Conservation (phyloP, 2,329 filamentous ascomycete species). For the Trichoderma sp. region DNA sequence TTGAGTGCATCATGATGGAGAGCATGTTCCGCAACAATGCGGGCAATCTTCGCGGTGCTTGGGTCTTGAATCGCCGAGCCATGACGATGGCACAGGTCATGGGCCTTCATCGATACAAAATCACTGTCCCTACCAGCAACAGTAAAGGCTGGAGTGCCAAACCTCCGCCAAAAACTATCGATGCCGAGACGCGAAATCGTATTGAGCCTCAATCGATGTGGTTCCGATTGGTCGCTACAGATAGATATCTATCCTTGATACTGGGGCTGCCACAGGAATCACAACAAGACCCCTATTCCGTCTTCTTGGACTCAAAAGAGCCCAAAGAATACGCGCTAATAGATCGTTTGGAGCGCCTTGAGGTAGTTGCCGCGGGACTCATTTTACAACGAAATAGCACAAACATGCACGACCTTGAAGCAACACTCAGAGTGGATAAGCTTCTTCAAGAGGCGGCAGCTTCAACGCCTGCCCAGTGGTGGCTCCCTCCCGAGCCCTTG, state of each 20-base stretch:
- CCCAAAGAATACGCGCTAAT: background rate
- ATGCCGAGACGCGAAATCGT: background rate
- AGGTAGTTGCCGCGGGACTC: conserved; percentile 39
- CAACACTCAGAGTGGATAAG: conserved; percentile 41
- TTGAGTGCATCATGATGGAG: conserved; percentile 57
- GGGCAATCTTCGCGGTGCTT: conserved; percentile 52
- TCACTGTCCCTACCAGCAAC: background rate
- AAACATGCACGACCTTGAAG: conserved; percentile 32
- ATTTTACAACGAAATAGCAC: conserved; percentile 46
- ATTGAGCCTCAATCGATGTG: conserved; percentile 34
- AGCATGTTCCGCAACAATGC: conserved; percentile 51
- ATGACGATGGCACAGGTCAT: conserved; percentile 51
- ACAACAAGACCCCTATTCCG: conserved; percentile 28
- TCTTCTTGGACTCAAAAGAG: background rate
- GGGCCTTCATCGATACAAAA: conserved; percentile 29
- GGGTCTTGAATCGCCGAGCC: conserved; percentile 50
- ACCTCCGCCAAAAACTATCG: background rate
- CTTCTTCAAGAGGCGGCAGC: conserved; percentile 40
- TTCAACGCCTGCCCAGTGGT: conserved; percentile 43
- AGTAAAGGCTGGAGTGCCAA: background rate
- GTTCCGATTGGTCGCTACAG: conserved; percentile 44
- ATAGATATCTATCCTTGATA: conserved; percentile 46
- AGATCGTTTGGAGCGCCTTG: conserved; percentile 39
- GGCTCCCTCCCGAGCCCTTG: conserved; percentile 39
- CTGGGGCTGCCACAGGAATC: conserved; percentile 45